A percentile compares a stretch with the other conserved stretches of the same genome.
These are phyloP conservation scores for Nakazawaea holstii DNA, from an alignment of 805 yeast species.

Conservation along the genomic window DNA sequence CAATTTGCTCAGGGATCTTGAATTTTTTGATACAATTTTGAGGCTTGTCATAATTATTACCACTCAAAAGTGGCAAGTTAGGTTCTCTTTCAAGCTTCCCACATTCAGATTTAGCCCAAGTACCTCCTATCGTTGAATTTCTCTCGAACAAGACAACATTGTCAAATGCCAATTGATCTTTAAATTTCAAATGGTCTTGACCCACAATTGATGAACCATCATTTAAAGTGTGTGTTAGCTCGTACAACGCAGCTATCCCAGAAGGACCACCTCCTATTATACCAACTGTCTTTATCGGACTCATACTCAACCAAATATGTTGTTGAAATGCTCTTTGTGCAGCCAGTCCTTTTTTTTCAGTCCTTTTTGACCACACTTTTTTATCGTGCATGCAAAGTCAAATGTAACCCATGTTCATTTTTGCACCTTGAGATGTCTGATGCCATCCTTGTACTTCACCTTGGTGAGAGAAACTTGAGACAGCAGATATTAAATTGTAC, in stretches of 20 bases:
- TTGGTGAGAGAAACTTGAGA: too few species aligned
- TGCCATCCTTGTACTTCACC: too few species aligned
- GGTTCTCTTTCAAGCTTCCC: slow-evolving; percentile 17
- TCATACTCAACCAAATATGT: not conserved
- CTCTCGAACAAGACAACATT: slow-evolving; percentile 35
- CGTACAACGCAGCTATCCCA: slow-evolving; percentile 24
- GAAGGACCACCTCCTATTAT: slow-evolving; percentile 29
- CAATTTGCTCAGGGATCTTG: slow-evolving; percentile 19
- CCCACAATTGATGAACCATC: slow-evolving; percentile 22
- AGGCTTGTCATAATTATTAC: slow-evolving; percentile 6
- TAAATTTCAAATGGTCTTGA: not conserved
- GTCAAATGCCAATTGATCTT: slow-evolving; percentile 23
- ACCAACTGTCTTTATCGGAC: slow-evolving; percentile 21
- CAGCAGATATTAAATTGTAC: too few species aligned
- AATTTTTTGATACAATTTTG: not conserved
- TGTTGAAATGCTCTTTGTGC: not conserved
- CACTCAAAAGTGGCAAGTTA: slow-evolving; percentile 12
- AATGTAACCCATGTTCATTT: too few species aligned
- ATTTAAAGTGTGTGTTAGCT: slow-evolving; percentile 22
- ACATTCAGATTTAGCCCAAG: slow-evolving; percentile 25
- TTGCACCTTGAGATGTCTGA: too few species aligned
- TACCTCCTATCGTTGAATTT: slow-evolving; percentile 31
- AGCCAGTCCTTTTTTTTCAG: too few species aligned
- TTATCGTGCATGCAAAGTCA: too few species aligned
- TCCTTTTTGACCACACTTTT: too few species aligned